A percentile compares a stretch with the other conserved stretches of the same genome.
These are phyloP conservation scores for Suillus tomentosus DNA, from an alignment of 768 basidiomycete species.

Conservation along the genomic window DNA sequence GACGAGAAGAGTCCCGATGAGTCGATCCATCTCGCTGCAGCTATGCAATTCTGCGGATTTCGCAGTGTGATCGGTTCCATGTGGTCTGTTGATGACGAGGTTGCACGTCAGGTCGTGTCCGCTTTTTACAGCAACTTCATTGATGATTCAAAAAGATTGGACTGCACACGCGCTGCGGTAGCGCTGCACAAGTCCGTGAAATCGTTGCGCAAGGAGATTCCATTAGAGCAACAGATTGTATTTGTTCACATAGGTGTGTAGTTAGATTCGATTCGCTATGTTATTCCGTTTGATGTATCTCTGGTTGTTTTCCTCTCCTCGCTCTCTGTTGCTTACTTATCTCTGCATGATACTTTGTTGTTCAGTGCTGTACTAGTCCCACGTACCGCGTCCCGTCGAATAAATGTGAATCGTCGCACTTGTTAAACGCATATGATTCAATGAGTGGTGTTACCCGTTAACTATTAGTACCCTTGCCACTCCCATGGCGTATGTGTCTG, in stretches of 20 bases:
- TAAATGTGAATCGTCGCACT: too few relatives aligned
- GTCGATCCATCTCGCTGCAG: slow-evolving; percentile 26
- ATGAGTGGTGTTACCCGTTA: too few relatives aligned
- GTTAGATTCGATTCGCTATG: background rate
- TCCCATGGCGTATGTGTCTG: too few relatives aligned
- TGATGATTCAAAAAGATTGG: slow-evolving; percentile 1
- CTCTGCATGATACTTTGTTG: too few relatives aligned
- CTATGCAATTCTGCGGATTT: slow-evolving; percentile 24
- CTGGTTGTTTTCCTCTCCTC: too few relatives aligned
- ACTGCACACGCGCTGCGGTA: slow-evolving; percentile 6
- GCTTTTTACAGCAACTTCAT: slow-evolving; percentile 4
- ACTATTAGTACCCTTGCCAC: too few relatives aligned
- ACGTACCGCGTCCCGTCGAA: too few relatives aligned
- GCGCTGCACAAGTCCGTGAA: slow-evolving; percentile 5
- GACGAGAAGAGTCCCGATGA: slow-evolving; percentile 19
- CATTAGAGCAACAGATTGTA: slow-evolving; percentile 9
- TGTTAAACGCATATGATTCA: too few relatives aligned
- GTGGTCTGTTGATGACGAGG: slow-evolving; percentile 19
- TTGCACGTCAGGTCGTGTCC: background rate
- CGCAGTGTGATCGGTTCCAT: slow-evolving; percentile 26
- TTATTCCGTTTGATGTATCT: too few relatives aligned
- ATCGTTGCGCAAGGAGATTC: background rate
- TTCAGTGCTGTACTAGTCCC: too few relatives aligned
- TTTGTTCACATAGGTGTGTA: slow-evolving; percentile 11
- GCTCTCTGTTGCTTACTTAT: too few relatives aligned